Base-by-base conservation (phyloP, 768 basidiomycete species). In the Suillus subalutaceus region DNA sequence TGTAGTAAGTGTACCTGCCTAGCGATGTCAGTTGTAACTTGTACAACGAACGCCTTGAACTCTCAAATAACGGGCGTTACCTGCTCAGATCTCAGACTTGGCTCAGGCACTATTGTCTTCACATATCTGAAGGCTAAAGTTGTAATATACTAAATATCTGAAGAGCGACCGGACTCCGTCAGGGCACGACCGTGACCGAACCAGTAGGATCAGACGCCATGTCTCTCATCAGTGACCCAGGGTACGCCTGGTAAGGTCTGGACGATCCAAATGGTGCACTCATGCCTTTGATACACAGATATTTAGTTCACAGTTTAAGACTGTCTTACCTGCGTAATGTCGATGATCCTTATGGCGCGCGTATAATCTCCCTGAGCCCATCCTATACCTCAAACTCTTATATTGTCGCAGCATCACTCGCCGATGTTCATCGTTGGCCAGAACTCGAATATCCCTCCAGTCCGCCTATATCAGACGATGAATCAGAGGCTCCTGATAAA, bases 291-390 rank as follows among this genome's bases (percentile, higher is more conserved):
- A 30, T 60, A 4, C 5, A 35, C 64, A 90, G 89, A 56, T 88
- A 89, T 74, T 82, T 97, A 44, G 91, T 96, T 9, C 96, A 97
- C 75, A 88, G 86, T 69, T 82, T 97, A 6, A 90, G 96, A 6
- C 81, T 98, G 35, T 88, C 90, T 15, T 95, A 96, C 74, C 83
- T 98, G n/a, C 91, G 94, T 67, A 88, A 90, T 70, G 88, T 94
- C 48, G 91, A 94, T 65, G 96, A 97, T 72, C 89, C 90, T 1
- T 93, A 96, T 72, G 92, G 92, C 16, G 79, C 89, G 0, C 86
- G 94, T 38, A 83, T 97, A 72, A 89, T 97, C 71, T 87, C 93
- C 7, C 82, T 96, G 60, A 89, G 90, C 73, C 90, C 91, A 0
- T 84, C 88, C 0, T 92, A 94, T 80, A 80, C 87, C 20, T 83